Evolutionary conservation across 139 green algal genomes (phyloP).

Genomic region (Helicosporidium sp.): DNA sequence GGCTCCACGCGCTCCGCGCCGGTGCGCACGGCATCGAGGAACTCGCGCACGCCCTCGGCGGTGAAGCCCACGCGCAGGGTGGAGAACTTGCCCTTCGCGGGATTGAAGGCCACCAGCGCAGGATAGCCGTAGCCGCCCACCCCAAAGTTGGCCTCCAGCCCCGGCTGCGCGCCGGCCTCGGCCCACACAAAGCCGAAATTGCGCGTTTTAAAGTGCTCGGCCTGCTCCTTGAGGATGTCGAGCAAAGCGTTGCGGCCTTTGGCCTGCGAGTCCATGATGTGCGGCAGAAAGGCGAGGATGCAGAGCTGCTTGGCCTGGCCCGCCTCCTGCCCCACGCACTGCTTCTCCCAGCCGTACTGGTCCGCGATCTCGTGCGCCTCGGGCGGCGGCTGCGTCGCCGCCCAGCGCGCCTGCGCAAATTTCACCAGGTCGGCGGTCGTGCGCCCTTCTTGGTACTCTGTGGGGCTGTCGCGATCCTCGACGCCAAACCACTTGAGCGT

Average conservation of each 20-base stretch:
- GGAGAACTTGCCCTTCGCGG: constrained; percentile 25
- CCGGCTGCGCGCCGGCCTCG: constrained; percentile 38
- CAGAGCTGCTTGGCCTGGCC: constrained; percentile 45
- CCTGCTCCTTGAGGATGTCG: constrained; percentile 34
- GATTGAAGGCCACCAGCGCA: constrained; percentile 51
- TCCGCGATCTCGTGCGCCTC: constrained; percentile 50
- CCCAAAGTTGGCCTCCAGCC: constrained; percentile 50
- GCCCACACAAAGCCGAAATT: constrained; percentile 63
- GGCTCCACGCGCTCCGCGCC: constrained; percentile 16
- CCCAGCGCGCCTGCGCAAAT: constrained; percentile 28
- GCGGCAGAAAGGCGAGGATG: constrained; percentile 68
- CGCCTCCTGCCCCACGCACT: constrained; percentile 31
- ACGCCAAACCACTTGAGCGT: constrained; percentile 74
- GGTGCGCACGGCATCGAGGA: constrained; percentile 28
- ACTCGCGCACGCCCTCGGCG: constrained; percentile 23
- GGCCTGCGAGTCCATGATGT: constrained; percentile 72
- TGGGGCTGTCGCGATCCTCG: constrained; percentile 55
- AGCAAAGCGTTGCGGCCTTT: constrained; percentile 45
- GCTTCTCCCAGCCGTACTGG: constrained; percentile 31
- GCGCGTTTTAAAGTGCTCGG: constrained; percentile 45
- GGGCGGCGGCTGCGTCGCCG: constrained; percentile 23
- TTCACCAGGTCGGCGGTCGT: constrained; percentile 32
- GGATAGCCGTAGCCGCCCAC: constrained; percentile 61
- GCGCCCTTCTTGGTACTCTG: constrained; percentile 56
- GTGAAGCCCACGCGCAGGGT: constrained; percentile 25